phyloP scores from a whole-genome alignment of 2,329 filamentous ascomycete genomes.

The Peltaster fructicola region DNA sequence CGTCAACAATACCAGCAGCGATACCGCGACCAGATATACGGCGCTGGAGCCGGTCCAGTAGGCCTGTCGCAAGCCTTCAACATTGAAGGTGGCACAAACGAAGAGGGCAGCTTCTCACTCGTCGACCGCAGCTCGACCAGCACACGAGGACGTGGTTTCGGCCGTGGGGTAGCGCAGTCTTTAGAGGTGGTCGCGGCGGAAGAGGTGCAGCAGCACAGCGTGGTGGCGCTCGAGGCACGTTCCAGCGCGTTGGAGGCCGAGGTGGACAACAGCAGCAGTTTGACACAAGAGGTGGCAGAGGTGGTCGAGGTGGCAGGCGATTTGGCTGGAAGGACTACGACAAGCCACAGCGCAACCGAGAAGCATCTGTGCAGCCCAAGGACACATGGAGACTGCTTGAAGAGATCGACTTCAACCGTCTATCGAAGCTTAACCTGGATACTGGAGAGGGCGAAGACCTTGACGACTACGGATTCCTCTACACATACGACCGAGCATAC shows the following conservation, averaged over 20 bases:
- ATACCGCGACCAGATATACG: constrained; percentile 92
- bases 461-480: constrained; percentile 89
- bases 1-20: constrained; percentile 82
- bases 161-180: constrained; percentile 72
- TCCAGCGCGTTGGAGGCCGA: constrained; percentile 52
- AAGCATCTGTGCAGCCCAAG: constrained; percentile 91
- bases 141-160: constrained; percentile 64
- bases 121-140: constrained; percentile 88
- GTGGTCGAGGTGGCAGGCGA: constrained; percentile 57
- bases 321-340: constrained; percentile 99
- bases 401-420: constrained; percentile 94
- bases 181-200: constrained; percentile 51
- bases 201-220: constrained; percentile 55
- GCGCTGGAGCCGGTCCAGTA: constrained; percentile 57
- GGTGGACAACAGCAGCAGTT: constrained; percentile 49
- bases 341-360: constrained; percentile 90
- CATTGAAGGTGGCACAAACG: constrained; percentile 66
- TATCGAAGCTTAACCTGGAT: constrained; percentile 90
- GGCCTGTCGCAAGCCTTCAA: constrained; percentile 62
- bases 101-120: constrained; percentile 94
- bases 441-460: constrained; percentile 89
- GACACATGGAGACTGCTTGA: constrained; percentile 89
- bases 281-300: constrained; percentile 51
- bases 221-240: constrained; percentile 51
- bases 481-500: constrained; percentile 92